Conservation (phyloP, 2,329 filamentous ascomycete genomes). For the Aureobasidium uvarum region DNA sequence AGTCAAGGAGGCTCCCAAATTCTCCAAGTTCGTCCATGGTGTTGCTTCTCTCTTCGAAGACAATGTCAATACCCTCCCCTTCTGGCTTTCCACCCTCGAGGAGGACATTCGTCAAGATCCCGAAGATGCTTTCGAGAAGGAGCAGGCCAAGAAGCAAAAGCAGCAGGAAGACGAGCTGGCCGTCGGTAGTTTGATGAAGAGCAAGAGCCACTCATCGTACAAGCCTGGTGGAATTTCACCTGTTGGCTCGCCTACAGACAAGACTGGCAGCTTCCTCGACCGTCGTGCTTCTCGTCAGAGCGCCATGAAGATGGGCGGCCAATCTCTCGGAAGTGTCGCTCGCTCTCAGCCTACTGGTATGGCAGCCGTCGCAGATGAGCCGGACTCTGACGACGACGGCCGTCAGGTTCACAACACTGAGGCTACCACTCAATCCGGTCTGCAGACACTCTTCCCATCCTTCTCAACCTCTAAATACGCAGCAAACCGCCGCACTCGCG, state of each 20-base stretch:
- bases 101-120: slow-evolving; percentile 93
- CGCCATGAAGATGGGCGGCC: slow-evolving; percentile 29
- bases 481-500: slow-evolving; percentile 51
- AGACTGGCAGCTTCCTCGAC: slow-evolving; percentile 31
- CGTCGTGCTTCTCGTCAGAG: slow-evolving; percentile 24
- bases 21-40: slow-evolving; percentile 97
- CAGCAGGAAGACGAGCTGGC: slow-evolving; percentile 83
- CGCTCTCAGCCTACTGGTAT: slow-evolving; percentile 34
- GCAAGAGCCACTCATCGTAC: slow-evolving; percentile 38
- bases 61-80: slow-evolving; percentile 91
- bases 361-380: slow-evolving; percentile 44
- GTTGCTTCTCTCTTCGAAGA: slow-evolving; percentile 88
- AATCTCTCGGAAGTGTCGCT: slow-evolving; percentile 25
- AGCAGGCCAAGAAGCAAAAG: slow-evolving; percentile 78
- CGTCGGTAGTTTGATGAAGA: slow-evolving; percentile 75
- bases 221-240: slow-evolving; percentile 56
- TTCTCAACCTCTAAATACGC: slow-evolving; percentile 81
- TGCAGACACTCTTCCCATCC: slow-evolving; percentile 74
- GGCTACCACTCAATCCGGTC: slow-evolving; percentile 53
- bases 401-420: slow-evolving; percentile 38
- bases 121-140: slow-evolving; percentile 83
- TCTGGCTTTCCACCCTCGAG: slow-evolving; percentile 91
- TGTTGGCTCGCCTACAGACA: slow-evolving; percentile 63
- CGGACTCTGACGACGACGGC: slow-evolving; percentile 53
- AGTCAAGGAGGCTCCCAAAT: slow-evolving; percentile 82